Base-by-base conservation (phyloP, 257 asterid species). In the Cinchona pubescens region DNA sequence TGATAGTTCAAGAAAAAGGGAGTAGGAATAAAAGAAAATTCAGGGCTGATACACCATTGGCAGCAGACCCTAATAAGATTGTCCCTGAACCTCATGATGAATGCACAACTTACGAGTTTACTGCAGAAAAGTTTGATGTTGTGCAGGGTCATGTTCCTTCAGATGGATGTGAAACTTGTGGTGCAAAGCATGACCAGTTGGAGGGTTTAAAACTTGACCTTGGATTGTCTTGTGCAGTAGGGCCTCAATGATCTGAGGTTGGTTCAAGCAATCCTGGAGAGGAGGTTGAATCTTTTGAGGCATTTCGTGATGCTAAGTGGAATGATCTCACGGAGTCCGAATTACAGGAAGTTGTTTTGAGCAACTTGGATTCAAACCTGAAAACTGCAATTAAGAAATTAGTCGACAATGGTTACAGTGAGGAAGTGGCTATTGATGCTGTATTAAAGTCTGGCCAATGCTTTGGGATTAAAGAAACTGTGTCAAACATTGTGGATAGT, bases 1-100 rank as follows among this genome's bases (percentile, higher is more conserved):
- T 90, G 89, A 81, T 83, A 14, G 83, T 87, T 56, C 90, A 86
- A 83, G 96, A 87, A 73, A 95, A 90, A 75, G 98, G 90, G 46
- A 91, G 96, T 69, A 82, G 99, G 88, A 95, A 95, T 77, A 95
- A 95, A 85, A 85, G 99, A 78, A 95, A 95, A 79, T 95, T 92
- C 84, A 85, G 96, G 66, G 96, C 98, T 13, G 99, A 92, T 85
- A 90, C 96, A 23, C 97, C 96, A 0, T 35, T 87, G 63, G 82
- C 79, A 58, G 82, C 79, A 58, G 96, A 90, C 61, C 87, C 91
- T 2, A 85, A 56, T 80, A 92, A 87, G 82, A 72, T 76, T 78
- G 79, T 84, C 68, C 87, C 90, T 59, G 82, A 82, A 46, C 88
- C 96, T 71, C 85, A 80, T 55, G 87, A 62, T 58, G 96, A 88